Evolutionary conservation across 768 basidiomycete species (phyloP).

Genomic region (Rhizopogon vesiculosus): DNA sequence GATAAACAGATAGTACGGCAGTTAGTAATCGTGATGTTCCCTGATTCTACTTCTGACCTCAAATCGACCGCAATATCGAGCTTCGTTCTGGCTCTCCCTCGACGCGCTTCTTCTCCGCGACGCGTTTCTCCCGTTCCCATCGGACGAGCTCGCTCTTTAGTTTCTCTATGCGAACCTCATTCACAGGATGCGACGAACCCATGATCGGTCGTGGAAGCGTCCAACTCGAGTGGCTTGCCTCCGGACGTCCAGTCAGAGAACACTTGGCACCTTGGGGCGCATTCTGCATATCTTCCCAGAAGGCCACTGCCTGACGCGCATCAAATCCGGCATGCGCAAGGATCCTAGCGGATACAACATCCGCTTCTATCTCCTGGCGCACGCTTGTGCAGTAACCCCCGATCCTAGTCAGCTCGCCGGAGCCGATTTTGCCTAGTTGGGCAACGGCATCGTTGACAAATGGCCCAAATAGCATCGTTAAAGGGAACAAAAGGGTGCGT

Average conservation of each 20-base stretch:
- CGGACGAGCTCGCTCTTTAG: slow-evolving; percentile 39
- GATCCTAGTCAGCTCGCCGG: slow-evolving; percentile 67
- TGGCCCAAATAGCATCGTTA: slow-evolving; percentile 90
- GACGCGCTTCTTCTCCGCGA: slow-evolving; percentile 15
- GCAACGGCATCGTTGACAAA: slow-evolving; percentile 94
- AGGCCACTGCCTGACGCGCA: slow-evolving; percentile 72
- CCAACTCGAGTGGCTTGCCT: slow-evolving; percentile 7
- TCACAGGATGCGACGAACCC: slow-evolving; percentile 42
- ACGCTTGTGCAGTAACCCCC: slow-evolving; percentile 75
- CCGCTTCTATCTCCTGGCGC: slow-evolving; percentile 89
- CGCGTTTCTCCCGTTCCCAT: slow-evolving; percentile 37
- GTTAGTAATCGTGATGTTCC: neutral
- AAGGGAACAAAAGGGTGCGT: slow-evolving; percentile 77
- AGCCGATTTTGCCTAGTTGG: slow-evolving; percentile 71
- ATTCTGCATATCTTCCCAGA: slow-evolving; percentile 69
- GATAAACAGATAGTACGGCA: neutral
- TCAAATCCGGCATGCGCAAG: slow-evolving; percentile 91
- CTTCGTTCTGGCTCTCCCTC: slow-evolving; percentile 17
- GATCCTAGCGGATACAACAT: slow-evolving; percentile 83
- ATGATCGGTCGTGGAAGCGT: slow-evolving; percentile 25
- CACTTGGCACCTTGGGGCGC: slow-evolving; percentile 12
- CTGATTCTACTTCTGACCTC: neutral
- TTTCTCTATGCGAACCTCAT: slow-evolving; percentile 35
- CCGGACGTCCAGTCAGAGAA: slow-evolving; percentile 12
- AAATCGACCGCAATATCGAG: slow-evolving; percentile 2